phyloP scores from a whole-genome alignment of 805 yeast genomes.

The Candida adriatica region DNA sequence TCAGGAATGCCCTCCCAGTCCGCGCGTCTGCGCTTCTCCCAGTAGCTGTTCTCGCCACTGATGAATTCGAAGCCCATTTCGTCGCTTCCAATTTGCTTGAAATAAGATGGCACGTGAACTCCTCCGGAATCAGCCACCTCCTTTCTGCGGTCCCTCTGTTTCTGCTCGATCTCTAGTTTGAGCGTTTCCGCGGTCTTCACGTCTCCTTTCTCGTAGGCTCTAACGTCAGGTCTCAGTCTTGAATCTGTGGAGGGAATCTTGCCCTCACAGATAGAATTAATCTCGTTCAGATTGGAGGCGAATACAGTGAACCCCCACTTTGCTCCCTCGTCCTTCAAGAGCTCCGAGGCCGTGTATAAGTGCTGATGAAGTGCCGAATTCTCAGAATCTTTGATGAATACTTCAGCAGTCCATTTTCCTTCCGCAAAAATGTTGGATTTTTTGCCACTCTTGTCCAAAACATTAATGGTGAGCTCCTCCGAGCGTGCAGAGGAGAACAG shows the following conservation, averaged over 20 bases:
- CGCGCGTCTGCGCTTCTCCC: constrained; percentile 64
- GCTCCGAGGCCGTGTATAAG: constrained; percentile 68
- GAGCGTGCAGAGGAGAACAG: constrained; percentile 76
- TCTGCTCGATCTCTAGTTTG: constrained; percentile 67
- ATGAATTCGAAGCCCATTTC: constrained; percentile 43
- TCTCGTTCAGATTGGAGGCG: constrained; percentile 75
- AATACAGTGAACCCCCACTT: constrained; percentile 85
- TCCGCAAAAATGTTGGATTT: constrained; percentile 18
- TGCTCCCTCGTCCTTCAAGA: constrained; percentile 48
- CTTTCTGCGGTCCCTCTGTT: constrained; percentile 72
- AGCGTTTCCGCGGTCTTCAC: constrained; percentile 63
- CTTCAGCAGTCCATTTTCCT: constrained; percentile 83
- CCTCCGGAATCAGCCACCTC: constrained; percentile 39
- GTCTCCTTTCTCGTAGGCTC: constrained; percentile 61
- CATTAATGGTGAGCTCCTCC: constrained; percentile 48
- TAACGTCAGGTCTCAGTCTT: constrained; percentile 81
- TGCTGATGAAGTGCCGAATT: constrained; percentile 25
- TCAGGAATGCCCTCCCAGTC: constrained; percentile 54
- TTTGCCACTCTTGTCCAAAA: constrained; percentile 15
- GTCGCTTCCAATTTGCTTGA: constrained; percentile 30
- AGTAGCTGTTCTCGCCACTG: constrained; percentile 59
- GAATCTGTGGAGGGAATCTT: constrained; percentile 81
- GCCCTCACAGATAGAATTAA: constrained; percentile 62
- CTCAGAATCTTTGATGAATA: constrained; percentile 32
- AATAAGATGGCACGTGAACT: constrained; percentile 55